Evolutionary conservation across 2,329 filamentous ascomycete species (phyloP).

Genomic region (Colletotrichum destructivum): DNA sequence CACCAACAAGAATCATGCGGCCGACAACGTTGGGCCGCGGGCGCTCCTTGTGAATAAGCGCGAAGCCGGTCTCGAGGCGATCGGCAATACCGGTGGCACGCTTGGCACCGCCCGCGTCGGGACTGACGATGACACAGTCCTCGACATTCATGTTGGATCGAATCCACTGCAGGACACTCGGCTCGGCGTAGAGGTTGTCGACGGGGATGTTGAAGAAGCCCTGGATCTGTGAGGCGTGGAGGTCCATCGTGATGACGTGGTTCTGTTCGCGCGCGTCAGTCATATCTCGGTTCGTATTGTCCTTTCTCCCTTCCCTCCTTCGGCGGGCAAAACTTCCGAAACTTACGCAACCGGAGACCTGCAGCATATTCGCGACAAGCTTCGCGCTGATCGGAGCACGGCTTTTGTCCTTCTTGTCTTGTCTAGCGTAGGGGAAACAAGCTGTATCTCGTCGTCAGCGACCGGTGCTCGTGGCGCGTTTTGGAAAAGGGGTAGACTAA

Average conservation of each 20-base stretch:
- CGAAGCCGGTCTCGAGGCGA: slow-evolving; percentile 85
- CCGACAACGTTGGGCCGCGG: slow-evolving; percentile 81
- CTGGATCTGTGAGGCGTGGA: slow-evolving; percentile 88
- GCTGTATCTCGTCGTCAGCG: slow-evolving; percentile 57
- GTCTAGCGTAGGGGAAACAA: slow-evolving; percentile 91
- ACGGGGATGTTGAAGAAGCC: slow-evolving; percentile 85
- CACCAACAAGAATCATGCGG: slow-evolving; percentile 94
- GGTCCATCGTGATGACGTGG: slow-evolving; percentile 85
- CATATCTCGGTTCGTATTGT: background rate
- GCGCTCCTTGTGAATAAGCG: slow-evolving; percentile 88
- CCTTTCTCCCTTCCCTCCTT: background rate
- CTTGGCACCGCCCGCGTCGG: slow-evolving; percentile 90
- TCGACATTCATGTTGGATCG: slow-evolving; percentile 81
- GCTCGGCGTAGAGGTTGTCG: slow-evolving; percentile 86
- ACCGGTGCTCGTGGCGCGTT: background rate
- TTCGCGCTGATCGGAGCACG: slow-evolving; percentile 90
- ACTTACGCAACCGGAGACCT: slow-evolving; percentile 80
- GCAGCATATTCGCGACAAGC: slow-evolving; percentile 92
- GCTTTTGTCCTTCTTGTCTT: slow-evolving; percentile 91
- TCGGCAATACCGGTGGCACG: slow-evolving; percentile 89
- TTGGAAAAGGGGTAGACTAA: background rate
- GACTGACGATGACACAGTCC: slow-evolving; percentile 89
- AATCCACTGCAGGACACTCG: slow-evolving; percentile 88
- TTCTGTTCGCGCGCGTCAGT: slow-evolving; percentile 29
- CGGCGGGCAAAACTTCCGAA: background rate